These are phyloP conservation scores for Geotrichum klebahnii DNA, from an alignment of 1,139 yeast genomes.

Conservation along the genomic window DNA sequence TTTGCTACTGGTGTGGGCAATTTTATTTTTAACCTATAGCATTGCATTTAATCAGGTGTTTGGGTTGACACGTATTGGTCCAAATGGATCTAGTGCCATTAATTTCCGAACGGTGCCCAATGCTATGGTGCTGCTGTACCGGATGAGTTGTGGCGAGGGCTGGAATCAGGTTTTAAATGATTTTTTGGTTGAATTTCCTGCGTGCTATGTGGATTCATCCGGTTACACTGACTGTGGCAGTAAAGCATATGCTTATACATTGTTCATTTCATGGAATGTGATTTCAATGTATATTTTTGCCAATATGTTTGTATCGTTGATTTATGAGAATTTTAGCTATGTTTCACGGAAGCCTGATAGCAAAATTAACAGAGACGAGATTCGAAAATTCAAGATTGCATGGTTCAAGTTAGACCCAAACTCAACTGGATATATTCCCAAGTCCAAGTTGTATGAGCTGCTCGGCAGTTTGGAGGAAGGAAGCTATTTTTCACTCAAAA, in stretches of 20 bases:
- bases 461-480: constrained; percentile 50
- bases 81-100: constrained; percentile 64
- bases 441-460: constrained; percentile 3
- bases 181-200: constrained; percentile 60
- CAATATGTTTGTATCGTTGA: constrained; percentile 87
- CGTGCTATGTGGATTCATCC: constrained; percentile 48
- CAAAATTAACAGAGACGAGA: constrained; percentile 65
- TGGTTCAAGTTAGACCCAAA: constrained; percentile 79
- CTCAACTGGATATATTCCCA: constrained; percentile 66
- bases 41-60: constrained; percentile 90
- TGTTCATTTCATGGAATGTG: constrained; percentile 86
- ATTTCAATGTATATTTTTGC: constrained; percentile 90
- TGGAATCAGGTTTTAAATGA: constrained; percentile 87
- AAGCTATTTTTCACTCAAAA: constrained; percentile 65
- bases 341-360: constrained; percentile 47
- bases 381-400: constrained; percentile 62
- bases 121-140: constrained; percentile 69
- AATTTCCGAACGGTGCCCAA: constrained; percentile 85
- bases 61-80: constrained; percentile 79
- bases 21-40: constrained; percentile 78
- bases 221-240: constrained; percentile 75
- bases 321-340: constrained; percentile 87
- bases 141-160: constrained; percentile 92
- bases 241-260: constrained; percentile 62
- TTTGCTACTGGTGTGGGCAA: constrained; percentile 78